phyloP scores from a whole-genome alignment of 805 yeast genomes.

The Yarrowia sp. region DNA sequence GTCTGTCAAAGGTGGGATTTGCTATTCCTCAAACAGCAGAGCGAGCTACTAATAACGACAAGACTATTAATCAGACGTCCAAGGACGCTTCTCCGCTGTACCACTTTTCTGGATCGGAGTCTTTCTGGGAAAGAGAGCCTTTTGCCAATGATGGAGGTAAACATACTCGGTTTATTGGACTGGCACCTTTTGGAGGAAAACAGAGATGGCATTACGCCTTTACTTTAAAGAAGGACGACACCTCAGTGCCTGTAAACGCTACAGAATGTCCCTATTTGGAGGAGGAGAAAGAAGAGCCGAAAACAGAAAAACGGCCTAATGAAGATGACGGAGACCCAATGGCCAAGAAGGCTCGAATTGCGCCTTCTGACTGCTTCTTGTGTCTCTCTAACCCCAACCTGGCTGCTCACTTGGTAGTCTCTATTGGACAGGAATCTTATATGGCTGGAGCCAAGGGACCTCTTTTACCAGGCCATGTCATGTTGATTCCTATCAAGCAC shows the following conservation, averaged over 20 bases:
- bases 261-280: not conserved
- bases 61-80: not conserved
- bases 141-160: conserved; percentile 46
- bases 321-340: conserved; percentile 7
- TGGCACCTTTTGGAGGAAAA: conserved; percentile 55
- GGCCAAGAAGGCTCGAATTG: conserved; percentile 35
- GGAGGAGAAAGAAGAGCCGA: not conserved
- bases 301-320: not conserved
- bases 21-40: not conserved
- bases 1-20: not conserved
- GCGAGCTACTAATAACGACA: not conserved
- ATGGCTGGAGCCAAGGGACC: conserved; percentile 87
- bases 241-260: not conserved
- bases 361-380: conserved; percentile 70
- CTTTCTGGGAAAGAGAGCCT: conserved; percentile 56
- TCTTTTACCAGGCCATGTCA: conserved; percentile 74
- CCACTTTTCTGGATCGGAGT: conserved; percentile 55
- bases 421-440: conserved; percentile 66
- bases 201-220: conserved; percentile 79
- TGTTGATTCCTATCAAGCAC: conserved; percentile 78
- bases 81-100: conserved; percentile 51
- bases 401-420: conserved; percentile 74
- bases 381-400: conserved; percentile 77
- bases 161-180: conserved; percentile 61
- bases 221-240: conserved; percentile 36